phyloP scores from a whole-genome alignment of 2,329 filamentous ascomycete species.

The Fusarium veterinarium region DNA sequence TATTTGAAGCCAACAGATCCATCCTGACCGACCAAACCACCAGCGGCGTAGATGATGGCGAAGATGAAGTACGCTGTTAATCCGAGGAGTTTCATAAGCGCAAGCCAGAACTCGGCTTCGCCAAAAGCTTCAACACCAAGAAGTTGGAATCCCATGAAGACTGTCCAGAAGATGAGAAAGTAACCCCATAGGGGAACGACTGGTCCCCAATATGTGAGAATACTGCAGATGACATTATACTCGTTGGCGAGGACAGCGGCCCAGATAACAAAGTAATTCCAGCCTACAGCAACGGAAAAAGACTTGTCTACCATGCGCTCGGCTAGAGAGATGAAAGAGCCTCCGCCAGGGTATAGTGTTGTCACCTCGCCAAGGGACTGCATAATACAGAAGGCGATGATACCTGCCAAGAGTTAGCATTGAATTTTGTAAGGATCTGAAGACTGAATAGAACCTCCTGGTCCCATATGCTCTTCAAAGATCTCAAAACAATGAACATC shows the following conservation, averaged over 20 bases:
- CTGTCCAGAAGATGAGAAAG: conserved; percentile 80
- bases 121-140: conserved; percentile 80
- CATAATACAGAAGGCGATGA: conserved; percentile 76
- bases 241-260: conserved; percentile 74
- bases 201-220: conserved; percentile 74
- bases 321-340: conserved; percentile 76
- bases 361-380: conserved; percentile 81
- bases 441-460: neutral
- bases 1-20: conserved; percentile 75
- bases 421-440: neutral
- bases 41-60: conserved; percentile 76
- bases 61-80: conserved; percentile 80
- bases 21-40: conserved; percentile 69
- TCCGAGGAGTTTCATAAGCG: conserved; percentile 76
- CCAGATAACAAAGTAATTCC: conserved; percentile 80
- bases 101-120: conserved; percentile 84
- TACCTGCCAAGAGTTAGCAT: conserved; percentile 48
- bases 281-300: conserved; percentile 75
- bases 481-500: neutral
- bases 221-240: conserved; percentile 75
- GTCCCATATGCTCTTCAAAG: neutral
- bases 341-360: conserved; percentile 77
- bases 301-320: conserved; percentile 78
- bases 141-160: conserved; percentile 75
- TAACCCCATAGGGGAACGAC: conserved; percentile 72